A percentile compares a stretch with the other conserved stretches of the same genome.
Evolutionary conservation across 805 yeast genomes (phyloP).

Genomic region (Sugiyamaella mastotermitis): DNA sequence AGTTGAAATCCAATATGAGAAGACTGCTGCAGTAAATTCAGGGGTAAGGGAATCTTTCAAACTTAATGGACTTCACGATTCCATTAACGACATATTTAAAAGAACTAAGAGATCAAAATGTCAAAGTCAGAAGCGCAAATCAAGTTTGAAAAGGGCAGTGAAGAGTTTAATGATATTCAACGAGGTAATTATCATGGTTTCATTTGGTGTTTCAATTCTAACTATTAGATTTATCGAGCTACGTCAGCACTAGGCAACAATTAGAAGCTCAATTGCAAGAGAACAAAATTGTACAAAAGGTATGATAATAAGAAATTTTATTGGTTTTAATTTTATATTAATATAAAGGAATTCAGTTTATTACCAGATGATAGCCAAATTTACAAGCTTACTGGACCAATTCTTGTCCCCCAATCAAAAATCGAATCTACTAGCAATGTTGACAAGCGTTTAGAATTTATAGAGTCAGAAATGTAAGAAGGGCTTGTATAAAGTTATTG

Average conservation of each 20-base stretch:
- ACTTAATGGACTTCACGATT: too few species aligned
- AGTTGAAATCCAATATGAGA: too few species aligned
- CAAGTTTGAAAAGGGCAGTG: slow-evolving; percentile 15
- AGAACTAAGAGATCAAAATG: too few species aligned
- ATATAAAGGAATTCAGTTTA: slow-evolving; percentile 53
- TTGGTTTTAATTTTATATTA: background rate
- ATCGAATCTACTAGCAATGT: slow-evolving; percentile 80
- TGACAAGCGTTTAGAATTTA: slow-evolving; percentile 83
- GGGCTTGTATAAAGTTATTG: background rate
- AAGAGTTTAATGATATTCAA: slow-evolving; percentile 19
- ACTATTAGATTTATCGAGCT: slow-evolving; percentile 28
- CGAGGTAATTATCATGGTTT: slow-evolving; percentile 7
- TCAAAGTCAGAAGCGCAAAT: too few species aligned
- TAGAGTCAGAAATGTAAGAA: slow-evolving; percentile 61
- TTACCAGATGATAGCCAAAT: slow-evolving; percentile 68
- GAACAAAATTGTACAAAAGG: slow-evolving; percentile 73
- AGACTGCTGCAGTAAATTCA: too few species aligned
- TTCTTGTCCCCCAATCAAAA: slow-evolving; percentile 81
- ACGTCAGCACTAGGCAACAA: slow-evolving; percentile 69
- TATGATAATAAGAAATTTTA: slow-evolving; percentile 6
- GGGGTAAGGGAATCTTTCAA: too few species aligned
- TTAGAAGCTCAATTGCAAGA: slow-evolving; percentile 94
- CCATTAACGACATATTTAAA: too few species aligned
- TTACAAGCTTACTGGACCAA: slow-evolving; percentile 88
- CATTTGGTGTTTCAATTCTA: background rate